Base-by-base conservation (phyloP, 108 stramenopile genomes). In the Epipyxis sp. region DNA sequence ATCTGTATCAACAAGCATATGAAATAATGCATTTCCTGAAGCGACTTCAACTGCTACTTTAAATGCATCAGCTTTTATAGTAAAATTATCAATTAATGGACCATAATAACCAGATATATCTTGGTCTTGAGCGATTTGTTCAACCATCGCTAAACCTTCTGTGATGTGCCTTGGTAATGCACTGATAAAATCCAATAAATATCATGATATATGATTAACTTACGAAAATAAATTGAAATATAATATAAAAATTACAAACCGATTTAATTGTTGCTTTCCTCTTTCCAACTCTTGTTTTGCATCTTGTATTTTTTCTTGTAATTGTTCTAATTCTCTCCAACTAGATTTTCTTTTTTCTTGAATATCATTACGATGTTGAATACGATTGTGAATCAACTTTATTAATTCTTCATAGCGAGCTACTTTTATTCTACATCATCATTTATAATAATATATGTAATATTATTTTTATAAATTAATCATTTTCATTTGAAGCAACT, bases 1-100 rank as follows among this genome's bases (percentile, higher is more conserved):
- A 74, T 98, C 98, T 0, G 87, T 94, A 82, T 99, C 97, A 30
- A 99, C 98, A 78, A 99, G 91, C 45, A 97, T 93, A 83, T 99
- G 94, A 86, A 95, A 98, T 27, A 99, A 88, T 54, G 85, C 80
- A 87, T 93, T 95, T 43, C 96, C 94, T 1, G 94, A 95, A 10
- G 97, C 93, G 10, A 92, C 91, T 81, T 98, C 97, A 0, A 97
- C 93, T 20, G 94, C 94, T 20, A 91, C 92, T 43, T 86, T 89
- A 72, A 92, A 97, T 85, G 92, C 91, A 29, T 80, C 59, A 57
- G 91, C 87, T 42, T 79, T 89, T 29, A 97, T 85, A 25, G 82
- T 65, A 72, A 98, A 84, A 80, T 97, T 95, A 27, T 97, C 96
- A 85, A 95, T 80, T 57, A 99, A 80, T 68, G 94, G 89, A 3